These are phyloP conservation scores for Plenodomus biglobosus DNA, from an alignment of 2,329 filamentous ascomycete species.

Conservation along the genomic window DNA sequence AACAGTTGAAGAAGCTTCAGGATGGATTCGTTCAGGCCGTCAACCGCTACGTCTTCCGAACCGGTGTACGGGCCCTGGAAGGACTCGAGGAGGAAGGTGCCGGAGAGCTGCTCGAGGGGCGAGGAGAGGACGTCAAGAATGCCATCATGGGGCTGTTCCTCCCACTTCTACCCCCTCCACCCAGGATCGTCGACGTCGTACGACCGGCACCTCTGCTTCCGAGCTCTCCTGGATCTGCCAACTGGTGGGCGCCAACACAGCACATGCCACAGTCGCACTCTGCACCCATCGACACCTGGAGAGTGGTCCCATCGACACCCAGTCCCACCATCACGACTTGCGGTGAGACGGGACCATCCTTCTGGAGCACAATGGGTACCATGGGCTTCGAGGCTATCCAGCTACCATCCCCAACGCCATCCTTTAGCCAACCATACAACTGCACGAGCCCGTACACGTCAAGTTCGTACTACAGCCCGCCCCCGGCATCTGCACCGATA, in stretches of 20 bases:
- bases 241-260: constrained; percentile 74
- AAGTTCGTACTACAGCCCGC: constrained; percentile 74
- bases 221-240: constrained; percentile 71
- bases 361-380: constrained; percentile 71
- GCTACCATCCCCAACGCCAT: constrained; percentile 75
- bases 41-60: constrained; percentile 96
- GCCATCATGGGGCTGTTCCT: constrained; percentile 82
- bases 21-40: constrained; percentile 94
- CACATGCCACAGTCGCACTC: constrained; percentile 64
- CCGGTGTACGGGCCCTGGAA: constrained; percentile 84
- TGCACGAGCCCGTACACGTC: constrained; percentile 58
- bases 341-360: constrained; percentile 68
- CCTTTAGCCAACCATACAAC: constrained; percentile 69
- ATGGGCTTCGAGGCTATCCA: constrained; percentile 67
- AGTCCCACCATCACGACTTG: constrained; percentile 69
- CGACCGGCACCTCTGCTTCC: constrained; percentile 83
- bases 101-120: constrained; percentile 87
- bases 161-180: constrained; percentile 82
- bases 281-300: constrained; percentile 82
- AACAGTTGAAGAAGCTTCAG: constrained; percentile 94
- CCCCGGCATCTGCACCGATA: constrained; percentile 72
- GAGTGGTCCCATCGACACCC: constrained; percentile 84
- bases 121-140: constrained; percentile 90
- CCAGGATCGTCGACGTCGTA: constrained; percentile 84
- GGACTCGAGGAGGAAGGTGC: constrained; percentile 95